Evolutionary conservation across 2,329 filamentous ascomycete genomes (phyloP), one percentile per base, ranked within the genome.

Genomic region (Diaporthe sp.): DNA sequence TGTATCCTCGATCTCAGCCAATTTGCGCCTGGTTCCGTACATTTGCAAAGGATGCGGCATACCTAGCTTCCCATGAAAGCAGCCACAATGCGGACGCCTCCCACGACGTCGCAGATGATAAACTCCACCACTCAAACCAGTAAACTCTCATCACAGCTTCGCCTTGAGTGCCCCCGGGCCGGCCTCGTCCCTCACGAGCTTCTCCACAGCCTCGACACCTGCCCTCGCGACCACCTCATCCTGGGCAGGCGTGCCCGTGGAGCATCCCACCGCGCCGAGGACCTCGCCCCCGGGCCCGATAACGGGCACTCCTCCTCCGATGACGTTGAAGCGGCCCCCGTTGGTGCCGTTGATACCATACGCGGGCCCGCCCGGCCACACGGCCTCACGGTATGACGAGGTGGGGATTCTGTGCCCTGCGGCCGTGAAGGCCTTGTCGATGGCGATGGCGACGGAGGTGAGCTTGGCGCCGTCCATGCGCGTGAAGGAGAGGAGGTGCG

Each of bases 391-490:
- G 46, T 75, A 75, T 15, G 31, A 28, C n/a, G 73, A 75, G 22
- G 73, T 75, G 46, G 73, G 73, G 3, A 71, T 25, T 9, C 65
- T 6, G 57, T 75, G 73, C 17, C 73, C 73, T 1, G 65, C 65
- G 15, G 73, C 73, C 1, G 73, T 75, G 57, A 75, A 75, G 19
- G 73, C 73, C 65, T 75, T 75, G 65, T 75, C 73, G 44, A 71
- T 61, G 34, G 73, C 44, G 73, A 75, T 71, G 46, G 37, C n/a
- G 13, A 71, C 37, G 2, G 73, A 75, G 17, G 73, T 75, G 6
- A 75, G 65, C 55, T 75, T 75, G 19, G 73, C 73, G 44, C 65
- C 65, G 73, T 62, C 65, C 73, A 75, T 75, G 31, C 73, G 73
- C 17, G 55, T 13, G 65, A 75, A 75, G 34, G 53, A 44, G 17